Conservation (phyloP, 202 grass and related monocot genomes). For the Schoenoplectus triqueter region DNA sequence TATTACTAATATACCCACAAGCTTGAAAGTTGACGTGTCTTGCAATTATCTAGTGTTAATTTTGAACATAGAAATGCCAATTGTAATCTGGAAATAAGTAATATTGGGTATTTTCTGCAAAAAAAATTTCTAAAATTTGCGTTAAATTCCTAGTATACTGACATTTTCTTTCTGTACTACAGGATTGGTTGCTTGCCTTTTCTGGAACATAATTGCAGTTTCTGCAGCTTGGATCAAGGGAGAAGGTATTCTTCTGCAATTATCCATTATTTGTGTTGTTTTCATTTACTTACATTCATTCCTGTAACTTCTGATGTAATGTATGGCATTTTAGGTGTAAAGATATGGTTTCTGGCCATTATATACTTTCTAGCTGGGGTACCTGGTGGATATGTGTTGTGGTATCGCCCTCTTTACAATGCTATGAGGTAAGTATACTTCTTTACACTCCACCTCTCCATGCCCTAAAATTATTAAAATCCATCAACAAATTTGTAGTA, state of each 20-base stretch:
- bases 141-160: slow-evolving; percentile 7
- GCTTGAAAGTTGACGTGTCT: slow-evolving; percentile 21
- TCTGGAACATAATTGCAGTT: slow-evolving; percentile 96
- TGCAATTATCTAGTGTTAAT: slow-evolving; percentile 1
- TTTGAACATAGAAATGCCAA: not conserved
- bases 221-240: slow-evolving; percentile 98
- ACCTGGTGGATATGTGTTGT: slow-evolving; percentile 93
- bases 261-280: not conserved
- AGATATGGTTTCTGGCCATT: slow-evolving; percentile 94
- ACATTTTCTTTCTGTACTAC: slow-evolving; percentile 45
- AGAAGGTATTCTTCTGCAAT: slow-evolving; percentile 55
- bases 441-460: slow-evolving; percentile 3
- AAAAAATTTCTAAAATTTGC: not conserved
- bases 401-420: slow-evolving; percentile 98
- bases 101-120: not conserved
- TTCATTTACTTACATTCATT: slow-evolving; percentile 30
- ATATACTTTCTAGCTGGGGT: slow-evolving; percentile 98
- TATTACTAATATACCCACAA: not conserved
- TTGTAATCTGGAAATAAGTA: slow-evolving; percentile 19
- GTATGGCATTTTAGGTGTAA: slow-evolving; percentile 65
- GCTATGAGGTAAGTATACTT: slow-evolving; percentile 77
- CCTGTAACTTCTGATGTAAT: slow-evolving; percentile 28
- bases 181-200: slow-evolving; percentile 87
- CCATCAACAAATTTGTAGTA: not conserved
- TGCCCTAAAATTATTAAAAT: slow-evolving; percentile 3